Percentiles rank a stretch among this genome's conserved stretches.
phyloP scores from a whole-genome alignment of 495 filamentous ascomycete species.

The Durotheca rogersii region DNA sequence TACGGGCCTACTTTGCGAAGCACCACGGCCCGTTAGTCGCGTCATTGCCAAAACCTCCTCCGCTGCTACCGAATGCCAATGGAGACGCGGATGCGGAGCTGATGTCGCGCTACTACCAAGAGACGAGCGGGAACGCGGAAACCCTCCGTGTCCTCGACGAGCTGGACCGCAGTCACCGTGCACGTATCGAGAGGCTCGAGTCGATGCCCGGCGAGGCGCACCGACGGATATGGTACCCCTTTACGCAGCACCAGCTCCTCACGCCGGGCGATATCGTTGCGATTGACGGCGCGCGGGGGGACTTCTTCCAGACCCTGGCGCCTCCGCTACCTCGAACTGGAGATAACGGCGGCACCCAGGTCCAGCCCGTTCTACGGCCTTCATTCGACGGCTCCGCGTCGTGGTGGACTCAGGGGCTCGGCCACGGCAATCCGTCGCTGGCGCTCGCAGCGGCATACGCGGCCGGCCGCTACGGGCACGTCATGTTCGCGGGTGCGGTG shows the following conservation, averaged over 20 bases:
- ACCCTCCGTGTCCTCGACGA: conserved; percentile 43
- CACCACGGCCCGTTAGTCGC: conserved; percentile 56
- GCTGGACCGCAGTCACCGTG: conserved; percentile 50
- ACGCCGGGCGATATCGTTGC: conserved; percentile 58
- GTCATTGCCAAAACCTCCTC: conserved; percentile 56
- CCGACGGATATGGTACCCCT: conserved; percentile 73
- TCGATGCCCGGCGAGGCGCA: conserved; percentile 59
- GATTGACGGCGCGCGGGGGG: conserved; percentile 74
- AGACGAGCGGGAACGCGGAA: conserved; percentile 34
- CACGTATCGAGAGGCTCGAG: conserved; percentile 56
- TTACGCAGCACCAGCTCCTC: conserved; percentile 72
- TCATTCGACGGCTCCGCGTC: conserved; percentile 78
- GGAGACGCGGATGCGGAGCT: conserved; percentile 47
- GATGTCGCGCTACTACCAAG: conserved; percentile 63
- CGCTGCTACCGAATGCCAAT: conserved; percentile 26
- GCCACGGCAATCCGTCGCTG: conserved; percentile 68
- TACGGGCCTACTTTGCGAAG: conserved; percentile 59
- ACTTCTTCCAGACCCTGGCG: conserved; percentile 72
- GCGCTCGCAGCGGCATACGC: conserved; percentile 73
- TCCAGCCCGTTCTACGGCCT: conserved; percentile 48
- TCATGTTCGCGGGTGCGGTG: conserved; percentile 75
- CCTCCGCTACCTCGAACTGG: too few species aligned
- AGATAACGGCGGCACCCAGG: not conserved
- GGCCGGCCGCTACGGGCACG: conserved; percentile 79
- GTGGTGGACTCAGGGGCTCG: conserved; percentile 85